Percentiles rank a stretch among this genome's conserved stretches.
Evolutionary conservation across 2,329 filamentous ascomycete species (phyloP).

Genomic region (Pyrenochaeta sp.): DNA sequence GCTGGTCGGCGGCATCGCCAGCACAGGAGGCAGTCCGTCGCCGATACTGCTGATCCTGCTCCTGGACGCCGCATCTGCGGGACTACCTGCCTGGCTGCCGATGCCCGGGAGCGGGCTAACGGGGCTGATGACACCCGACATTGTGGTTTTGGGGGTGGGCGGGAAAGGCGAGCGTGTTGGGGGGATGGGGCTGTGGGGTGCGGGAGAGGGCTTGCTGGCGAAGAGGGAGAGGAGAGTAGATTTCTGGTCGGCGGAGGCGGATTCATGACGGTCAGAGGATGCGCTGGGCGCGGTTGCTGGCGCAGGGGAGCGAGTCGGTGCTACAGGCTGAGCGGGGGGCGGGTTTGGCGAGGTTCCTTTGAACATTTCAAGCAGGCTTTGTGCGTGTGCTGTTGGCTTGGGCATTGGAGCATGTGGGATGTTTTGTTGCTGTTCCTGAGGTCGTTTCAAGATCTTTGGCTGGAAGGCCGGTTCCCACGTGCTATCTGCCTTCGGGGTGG

Average conservation of each 20-base stretch:
- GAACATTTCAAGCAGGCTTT: conserved; percentile 30
- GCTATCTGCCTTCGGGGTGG: conserved; percentile 11
- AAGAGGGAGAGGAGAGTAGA: conserved; percentile 48
- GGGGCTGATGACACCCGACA: conserved; percentile 48
- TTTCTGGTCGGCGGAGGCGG: conserved; percentile 41
- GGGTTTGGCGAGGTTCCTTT: conserved; percentile 23
- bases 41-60: conserved; percentile 47
- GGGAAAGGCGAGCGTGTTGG: conserved; percentile 29
- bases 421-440: conserved; percentile 34
- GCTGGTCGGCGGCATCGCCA: conserved; percentile 21
- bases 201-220: conserved; percentile 23
- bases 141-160: conserved; percentile 36
- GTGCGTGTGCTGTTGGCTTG: conserved; percentile 23
- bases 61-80: conserved; percentile 34
- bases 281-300: conserved; percentile 5
- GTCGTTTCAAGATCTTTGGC: conserved; percentile 46
- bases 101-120: conserved; percentile 46
- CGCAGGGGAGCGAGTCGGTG: conserved; percentile 2
- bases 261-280: conserved; percentile 37
- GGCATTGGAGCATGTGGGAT: conserved; percentile 6
- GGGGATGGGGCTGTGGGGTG: conserved; percentile 26
- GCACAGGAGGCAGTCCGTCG: conserved; percentile 27
- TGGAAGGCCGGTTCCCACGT: conserved; percentile 36
- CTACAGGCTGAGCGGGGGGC: conserved; percentile 10
- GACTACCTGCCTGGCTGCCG: conserved; percentile 33